Evolutionary conservation across 768 basidiomycete species (phyloP), one percentile per base, ranked within the genome.

Genomic region (Obba rivulosa): DNA sequence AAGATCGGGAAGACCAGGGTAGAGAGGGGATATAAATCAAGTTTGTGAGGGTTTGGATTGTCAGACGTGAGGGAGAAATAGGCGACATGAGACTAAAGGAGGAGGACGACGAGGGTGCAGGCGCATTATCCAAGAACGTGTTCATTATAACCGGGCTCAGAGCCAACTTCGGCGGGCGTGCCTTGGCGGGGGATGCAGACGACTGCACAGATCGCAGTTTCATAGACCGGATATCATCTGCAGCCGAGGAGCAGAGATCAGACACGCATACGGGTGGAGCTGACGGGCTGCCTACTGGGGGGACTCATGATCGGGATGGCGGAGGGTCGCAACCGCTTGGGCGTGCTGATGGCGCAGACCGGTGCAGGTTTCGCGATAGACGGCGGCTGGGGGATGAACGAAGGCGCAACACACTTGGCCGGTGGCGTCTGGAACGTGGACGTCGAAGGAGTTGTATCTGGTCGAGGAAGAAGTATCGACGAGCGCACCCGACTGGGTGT

Each of bases 1-100:
- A 22, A 9, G 49, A 54, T 28, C 59, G 59, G 11, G 61, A 57
- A n/a, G 62, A 58, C 61, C 74, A 70, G 53, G 71, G 69, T 56
- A 58, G 36, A 35, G 74, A 66, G 42, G 72, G 64, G 28, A 62
- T 50, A 40, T 80, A 76, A 49, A 83, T 79, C 52, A 82, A 72
- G 63, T 73, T 81, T 54, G 82, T 77, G 59, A 87, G 57, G 48
- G 74, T 74, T 54, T 80, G 78, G 52, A 84, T 73, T 17, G 81
- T 77, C 52, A 79, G 68, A 68, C 78, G 78, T 63, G 80, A 67
- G 53, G 76, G 69, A 56, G 77, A 66, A 45, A 79, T 75, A 43
- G 74, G 75, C 50, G 75, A 69, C 67, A 74, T 77, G 46, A 76
- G 40, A 36, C 54, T 68, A 45, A 73, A 74, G 51, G 74, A 69